A percentile compares a stretch with the other conserved stretches of the same genome.
These are phyloP conservation scores for Kodamaea sagamina DNA, from an alignment of 805 yeast genomes.

Conservation along the genomic window DNA sequence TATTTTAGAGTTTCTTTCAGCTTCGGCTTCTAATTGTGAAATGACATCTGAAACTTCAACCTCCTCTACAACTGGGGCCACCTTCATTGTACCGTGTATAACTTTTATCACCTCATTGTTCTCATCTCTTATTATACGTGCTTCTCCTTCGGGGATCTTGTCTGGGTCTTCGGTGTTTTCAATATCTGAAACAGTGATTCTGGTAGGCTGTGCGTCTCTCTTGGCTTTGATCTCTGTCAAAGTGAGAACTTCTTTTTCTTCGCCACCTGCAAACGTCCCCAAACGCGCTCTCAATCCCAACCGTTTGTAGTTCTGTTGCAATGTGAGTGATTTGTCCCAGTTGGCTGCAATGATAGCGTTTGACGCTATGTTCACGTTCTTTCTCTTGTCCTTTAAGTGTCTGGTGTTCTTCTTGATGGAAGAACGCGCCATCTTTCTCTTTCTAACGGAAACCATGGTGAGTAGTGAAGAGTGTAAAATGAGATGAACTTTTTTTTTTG, in stretches of 20 bases:
- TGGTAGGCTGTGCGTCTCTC: conserved; percentile 24
- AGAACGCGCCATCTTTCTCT: conserved; percentile 78
- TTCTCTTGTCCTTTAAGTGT: conserved; percentile 66
- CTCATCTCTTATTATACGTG: conserved; percentile 70
- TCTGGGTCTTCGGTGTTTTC: conserved; percentile 52
- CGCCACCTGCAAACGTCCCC: conserved; percentile 76
- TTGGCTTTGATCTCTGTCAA: conserved; percentile 38
- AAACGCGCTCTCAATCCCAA: conserved; percentile 74
- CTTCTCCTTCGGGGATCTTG: conserved; percentile 76
- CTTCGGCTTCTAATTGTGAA: conserved; percentile 60
- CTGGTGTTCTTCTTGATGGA: conserved; percentile 71
- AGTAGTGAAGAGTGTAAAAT: not conserved
- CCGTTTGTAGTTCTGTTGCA: conserved; percentile 81
- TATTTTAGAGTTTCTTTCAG: conserved; percentile 46
- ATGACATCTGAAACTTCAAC: conserved; percentile 52
- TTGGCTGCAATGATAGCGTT: conserved; percentile 84
- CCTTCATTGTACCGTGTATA: conserved; percentile 67
- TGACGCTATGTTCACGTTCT: conserved; percentile 62
- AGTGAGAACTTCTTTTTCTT: conserved; percentile 56
- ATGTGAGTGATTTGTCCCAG: conserved; percentile 84
- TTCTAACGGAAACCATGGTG: conserved; percentile 72
- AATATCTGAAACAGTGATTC: conserved; percentile 41
- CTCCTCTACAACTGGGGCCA: conserved; percentile 1
- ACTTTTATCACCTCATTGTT: conserved; percentile 64
- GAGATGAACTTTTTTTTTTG: conserved; percentile 14